Base-by-base conservation (phyloP, 179 eudicot species). In the Camellia oleifera region DNA sequence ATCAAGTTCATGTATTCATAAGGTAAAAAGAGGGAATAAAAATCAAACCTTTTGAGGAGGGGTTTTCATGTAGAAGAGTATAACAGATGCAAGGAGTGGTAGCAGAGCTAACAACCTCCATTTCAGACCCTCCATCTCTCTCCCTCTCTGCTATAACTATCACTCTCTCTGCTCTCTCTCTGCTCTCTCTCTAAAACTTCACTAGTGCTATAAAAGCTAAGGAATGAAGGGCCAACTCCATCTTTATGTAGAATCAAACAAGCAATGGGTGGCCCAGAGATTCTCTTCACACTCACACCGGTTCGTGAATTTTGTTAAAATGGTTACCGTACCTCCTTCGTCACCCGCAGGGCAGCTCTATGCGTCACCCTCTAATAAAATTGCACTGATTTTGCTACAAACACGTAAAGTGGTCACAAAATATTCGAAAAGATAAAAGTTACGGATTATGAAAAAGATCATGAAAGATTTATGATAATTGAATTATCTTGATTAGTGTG, bases 101-200 rank as follows among this genome's bases (percentile, higher is more conserved):
- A 89, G 48, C 56, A 88, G 58, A 56, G 89, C 81, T 56, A 88
- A 40, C 32, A 88, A 75, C 84, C 82, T 84, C 82, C 88, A 70
- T 81, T 82, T 85, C 45, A 82, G 85, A 68, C 68, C 53, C 66
- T 88, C 89, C 94, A 91, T 86, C 79, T 26, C 75, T 60, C 77
- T 26, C 13, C 77, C 32, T n/a, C 75, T 57, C 75, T 72, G 32
- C 54, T 2, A 15, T 45, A 26, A 11, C 69, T 64, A 10, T 7
- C 42, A 0, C 69, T 57, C 53, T 69, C 73, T 76, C 82, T 78
- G n/a, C 80, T 79, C 78, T 14, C 74, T 69, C 40, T 53, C 72
- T 65, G 3, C 15, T 12, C 6, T 79, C 26, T 46, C 10, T 54
- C 32, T 32, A 32, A 32, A 32, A 32, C 32, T 32, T 32, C 32